A percentile compares a stretch with the other conserved stretches of the same genome.
These are phyloP conservation scores for Komagataella mondaviorum DNA, from an alignment of 805 yeast genomes.

Conservation along the genomic window DNA sequence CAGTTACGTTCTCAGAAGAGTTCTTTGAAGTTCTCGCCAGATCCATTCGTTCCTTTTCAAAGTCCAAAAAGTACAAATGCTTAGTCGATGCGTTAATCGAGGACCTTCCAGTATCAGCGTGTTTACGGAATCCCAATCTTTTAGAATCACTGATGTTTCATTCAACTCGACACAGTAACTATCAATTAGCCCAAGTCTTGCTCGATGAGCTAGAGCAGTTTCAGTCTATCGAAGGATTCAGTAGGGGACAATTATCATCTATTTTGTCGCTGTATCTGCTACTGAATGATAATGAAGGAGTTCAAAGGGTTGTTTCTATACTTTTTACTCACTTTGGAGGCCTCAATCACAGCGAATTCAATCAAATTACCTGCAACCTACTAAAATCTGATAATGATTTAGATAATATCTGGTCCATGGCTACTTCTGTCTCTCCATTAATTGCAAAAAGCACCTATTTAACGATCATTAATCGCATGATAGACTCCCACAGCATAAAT, in stretches of 20 bases:
- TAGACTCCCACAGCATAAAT: conserved; percentile 10
- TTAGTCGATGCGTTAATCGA: conserved; percentile 13
- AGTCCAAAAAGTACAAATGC: conserved; percentile 13
- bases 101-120: conserved; percentile 19
- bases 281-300: conserved; percentile 13
- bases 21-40: conserved; percentile 9
- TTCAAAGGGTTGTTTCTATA: conserved; percentile 13
- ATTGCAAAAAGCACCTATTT: conserved; percentile 14
- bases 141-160: conserved; percentile 18
- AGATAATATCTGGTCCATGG: conserved; percentile 16
- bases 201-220: conserved; percentile 3
- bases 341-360: conserved; percentile 15
- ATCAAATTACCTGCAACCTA: conserved; percentile 15
- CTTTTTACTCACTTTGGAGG: conserved; percentile 12
- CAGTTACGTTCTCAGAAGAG: neutral
- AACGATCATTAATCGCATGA: conserved; percentile 15
- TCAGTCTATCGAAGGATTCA: conserved; percentile 13
- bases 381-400: conserved; percentile 5
- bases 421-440: conserved; percentile 6
- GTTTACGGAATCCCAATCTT: conserved; percentile 17
- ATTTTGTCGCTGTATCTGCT: conserved; percentile 14
- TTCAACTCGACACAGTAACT: conserved; percentile 13
- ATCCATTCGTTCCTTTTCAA: conserved; percentile 15
- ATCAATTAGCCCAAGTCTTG: conserved; percentile 12
- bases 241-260: conserved; percentile 16